Conservation (phyloP, 2,329 filamentous ascomycete species). For the Sporothrix schenckii region DNA sequence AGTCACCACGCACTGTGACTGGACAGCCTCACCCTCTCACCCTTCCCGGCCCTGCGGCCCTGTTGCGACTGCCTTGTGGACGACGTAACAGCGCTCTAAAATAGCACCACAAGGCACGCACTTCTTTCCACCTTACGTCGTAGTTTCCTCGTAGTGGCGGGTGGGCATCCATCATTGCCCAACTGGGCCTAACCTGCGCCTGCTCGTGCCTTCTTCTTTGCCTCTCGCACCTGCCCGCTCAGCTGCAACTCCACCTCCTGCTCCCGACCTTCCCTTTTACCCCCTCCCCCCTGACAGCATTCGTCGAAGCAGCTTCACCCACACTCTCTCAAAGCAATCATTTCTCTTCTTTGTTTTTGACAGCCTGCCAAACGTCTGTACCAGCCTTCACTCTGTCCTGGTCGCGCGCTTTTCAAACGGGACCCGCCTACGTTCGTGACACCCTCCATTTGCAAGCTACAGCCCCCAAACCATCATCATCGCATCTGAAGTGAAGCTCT, state of each 20-base stretch:
- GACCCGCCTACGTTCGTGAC: conserved; percentile 12
- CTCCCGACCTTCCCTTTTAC: conserved; percentile 5
- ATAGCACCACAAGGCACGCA: no score
- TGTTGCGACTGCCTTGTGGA: conserved; percentile 18
- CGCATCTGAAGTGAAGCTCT: conserved; percentile 15
- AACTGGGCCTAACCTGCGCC: conserved; percentile 20
- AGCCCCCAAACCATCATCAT: conserved; percentile 3
- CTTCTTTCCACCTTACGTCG: background rate
- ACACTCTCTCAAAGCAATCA: background rate
- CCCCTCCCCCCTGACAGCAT: background rate
- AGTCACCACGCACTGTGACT: conserved; percentile 13
- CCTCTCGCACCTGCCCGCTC: conserved; percentile 25
- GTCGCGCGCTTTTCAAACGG: background rate
- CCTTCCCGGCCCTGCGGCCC: background rate
- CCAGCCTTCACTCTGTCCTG: background rate
- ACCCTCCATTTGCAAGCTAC: background rate
- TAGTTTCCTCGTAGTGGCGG: background rate
- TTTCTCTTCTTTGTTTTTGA: background rate
- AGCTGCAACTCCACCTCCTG: background rate
- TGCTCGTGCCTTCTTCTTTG: conserved; percentile 20
- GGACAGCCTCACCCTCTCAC: conserved; percentile 15
- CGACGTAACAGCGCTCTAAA: background rate
- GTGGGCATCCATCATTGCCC: conserved; percentile 18
- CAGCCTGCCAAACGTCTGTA: background rate
- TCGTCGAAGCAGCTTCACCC: background rate